Evolutionary conservation across 257 asterid species (phyloP), one percentile per base, ranked within the genome.

Genomic region (Mentha longifolia): DNA sequence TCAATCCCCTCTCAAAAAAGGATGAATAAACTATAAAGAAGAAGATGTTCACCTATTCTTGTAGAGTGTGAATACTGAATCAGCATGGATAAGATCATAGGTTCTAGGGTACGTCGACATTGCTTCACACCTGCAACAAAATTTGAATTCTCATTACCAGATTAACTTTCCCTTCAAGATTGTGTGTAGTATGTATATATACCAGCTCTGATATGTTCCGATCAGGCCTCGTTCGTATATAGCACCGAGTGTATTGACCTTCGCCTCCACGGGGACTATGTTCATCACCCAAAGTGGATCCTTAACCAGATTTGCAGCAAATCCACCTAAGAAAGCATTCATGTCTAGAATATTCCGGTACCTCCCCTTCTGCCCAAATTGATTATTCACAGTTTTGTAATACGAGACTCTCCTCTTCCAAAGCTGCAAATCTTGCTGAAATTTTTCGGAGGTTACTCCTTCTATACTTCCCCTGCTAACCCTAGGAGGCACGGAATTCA

Each of bases 41-140:
- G 5, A 13, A 5, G 42, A 67, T 25, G 13, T 41, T 74, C 61
- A 92, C 95, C 87, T 85, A 37, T 82, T 77, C 65, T 81, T 78
- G 78, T 92, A 92, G 28, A 92, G 87, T 61, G 91, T 88, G 56
- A 92, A 89, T 5, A 88, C 43, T 3, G 96, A 84, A 72, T 80
- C 96, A 11, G 94, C 93, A 72, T 92, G 98, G 45, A 92, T 84
- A 66, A 92, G 92, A 77, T 92, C 98, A 46, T 92, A 89, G 1
- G 96, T 89, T 81, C 98, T 80, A 3, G 98, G 96, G 64, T 92
- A 92, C 6, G 98, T 92, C 25, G 98, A 92, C 96, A 92, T 89
- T n/a, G 98, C 96, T 73, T 91, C 95, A 55, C 98, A 92, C 97
- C 96, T 90, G 73, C 66, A 75, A 37, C 16, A 14, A 61, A 31